Percentiles rank a stretch among this genome's conserved stretches.
Conservation (phyloP, 352 stramenopile genomes). For the Pythium apleroticum region DNA sequence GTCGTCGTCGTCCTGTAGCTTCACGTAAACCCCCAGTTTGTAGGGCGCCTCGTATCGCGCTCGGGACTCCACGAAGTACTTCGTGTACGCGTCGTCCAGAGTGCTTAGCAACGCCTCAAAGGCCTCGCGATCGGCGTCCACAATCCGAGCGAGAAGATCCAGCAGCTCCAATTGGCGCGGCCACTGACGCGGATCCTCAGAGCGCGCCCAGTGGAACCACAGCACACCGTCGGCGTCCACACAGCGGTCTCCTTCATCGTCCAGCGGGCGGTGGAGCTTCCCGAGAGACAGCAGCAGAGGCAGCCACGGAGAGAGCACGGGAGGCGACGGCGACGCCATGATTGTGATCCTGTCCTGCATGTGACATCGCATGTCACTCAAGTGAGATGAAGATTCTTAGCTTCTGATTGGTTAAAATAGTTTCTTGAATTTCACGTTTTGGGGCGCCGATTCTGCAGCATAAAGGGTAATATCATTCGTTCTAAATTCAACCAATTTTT, state of each 20-base stretch:
- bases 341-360: no score
- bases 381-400: background rate
- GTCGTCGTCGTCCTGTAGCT: slow-evolving; percentile 2
- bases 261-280: slow-evolving; percentile 6
- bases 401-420: background rate
- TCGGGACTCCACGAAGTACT: slow-evolving; percentile 4
- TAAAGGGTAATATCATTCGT: no score
- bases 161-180: slow-evolving; percentile 8
- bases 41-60: slow-evolving; percentile 6
- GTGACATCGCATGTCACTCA: no score
- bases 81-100: slow-evolving; percentile 1
- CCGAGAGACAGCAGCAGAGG: background rate
- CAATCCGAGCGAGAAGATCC: background rate
- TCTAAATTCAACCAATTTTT: no score
- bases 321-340: background rate
- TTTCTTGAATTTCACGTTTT: background rate
- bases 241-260: slow-evolving; percentile 13
- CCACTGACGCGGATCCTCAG: background rate
- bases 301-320: background rate
- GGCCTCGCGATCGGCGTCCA: background rate
- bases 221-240: slow-evolving; percentile 12
- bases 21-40: slow-evolving; percentile 10
- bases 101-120: background rate
- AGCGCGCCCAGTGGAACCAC: slow-evolving; percentile 15
- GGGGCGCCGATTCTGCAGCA: no score